Percentiles rank a stretch among this genome's conserved stretches.
These are phyloP conservation scores for Boeremia exigua DNA, from an alignment of 2,329 filamentous ascomycete genomes.

Conservation along the genomic window DNA sequence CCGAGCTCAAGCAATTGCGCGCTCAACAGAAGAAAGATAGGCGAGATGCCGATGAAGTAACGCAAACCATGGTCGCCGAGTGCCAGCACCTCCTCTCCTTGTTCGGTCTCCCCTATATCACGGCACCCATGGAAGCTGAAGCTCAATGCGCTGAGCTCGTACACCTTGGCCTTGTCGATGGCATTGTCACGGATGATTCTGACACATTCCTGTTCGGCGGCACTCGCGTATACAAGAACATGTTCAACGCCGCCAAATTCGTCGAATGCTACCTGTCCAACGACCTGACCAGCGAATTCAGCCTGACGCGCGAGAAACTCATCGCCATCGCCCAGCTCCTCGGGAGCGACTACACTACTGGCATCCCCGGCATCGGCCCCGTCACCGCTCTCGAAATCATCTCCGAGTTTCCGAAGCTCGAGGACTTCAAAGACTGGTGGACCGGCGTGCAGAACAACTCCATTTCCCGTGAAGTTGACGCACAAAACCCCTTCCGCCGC, in stretches of 20 bases:
- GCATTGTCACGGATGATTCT: constrained; percentile 96
- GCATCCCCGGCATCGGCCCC: constrained; percentile 86
- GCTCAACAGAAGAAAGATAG: constrained; percentile 97
- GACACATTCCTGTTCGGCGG: constrained; percentile 97
- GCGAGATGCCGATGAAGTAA: constrained; percentile 94
- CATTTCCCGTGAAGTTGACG: constrained; percentile 65
- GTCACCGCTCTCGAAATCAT: constrained; percentile 95
- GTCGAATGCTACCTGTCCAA: constrained; percentile 90
- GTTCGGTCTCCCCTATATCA: constrained; percentile 95
- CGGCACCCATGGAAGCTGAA: constrained; percentile 98
- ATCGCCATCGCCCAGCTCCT: constrained; percentile 90
- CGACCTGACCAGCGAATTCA: constrained; percentile 89
- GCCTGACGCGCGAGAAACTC: constrained; percentile 82
- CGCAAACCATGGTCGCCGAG: constrained; percentile 92
- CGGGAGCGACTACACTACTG: constrained; percentile 94
- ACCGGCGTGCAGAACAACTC: constrained; percentile 71
- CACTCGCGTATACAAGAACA: constrained; percentile 97
- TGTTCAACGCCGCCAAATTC: constrained; percentile 98
- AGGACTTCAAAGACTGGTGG: constrained; percentile 90
- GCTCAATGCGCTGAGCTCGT: constrained; percentile 96
- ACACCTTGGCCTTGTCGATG: constrained; percentile 84
- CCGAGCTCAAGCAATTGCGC: constrained; percentile 83
- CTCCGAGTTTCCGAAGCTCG: constrained; percentile 80
- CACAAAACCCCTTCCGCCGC: constrained; percentile 71
- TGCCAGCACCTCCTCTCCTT: constrained; percentile 88